A percentile compares a stretch with the other conserved stretches of the same genome.
Conservation (phyloP, 441 rosid species). For the Populus trichocarpa region DNA sequence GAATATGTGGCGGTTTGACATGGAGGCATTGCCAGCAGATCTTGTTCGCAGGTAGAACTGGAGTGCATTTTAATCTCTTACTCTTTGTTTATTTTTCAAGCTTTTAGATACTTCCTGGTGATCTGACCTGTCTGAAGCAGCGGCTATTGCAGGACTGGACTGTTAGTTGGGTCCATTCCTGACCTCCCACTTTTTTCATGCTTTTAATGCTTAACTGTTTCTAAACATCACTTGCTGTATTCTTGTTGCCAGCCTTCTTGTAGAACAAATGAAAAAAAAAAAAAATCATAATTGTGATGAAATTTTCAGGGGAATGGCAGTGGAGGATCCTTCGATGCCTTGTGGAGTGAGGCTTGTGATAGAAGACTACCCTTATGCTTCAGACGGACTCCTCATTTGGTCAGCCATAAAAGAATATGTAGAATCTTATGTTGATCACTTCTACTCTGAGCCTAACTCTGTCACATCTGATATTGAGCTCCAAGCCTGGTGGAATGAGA, state of each 20-base stretch:
- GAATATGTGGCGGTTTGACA: conserved; percentile 77
- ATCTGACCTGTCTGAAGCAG: no score
- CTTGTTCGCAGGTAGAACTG: conserved; percentile 66
- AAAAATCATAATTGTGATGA: neutral
- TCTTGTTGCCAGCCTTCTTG: neutral
- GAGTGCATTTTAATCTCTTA: neutral
- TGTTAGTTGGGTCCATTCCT: no score
- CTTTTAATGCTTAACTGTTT: neutral
- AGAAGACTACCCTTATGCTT: conserved; percentile 91
- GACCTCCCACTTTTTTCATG: neutral
- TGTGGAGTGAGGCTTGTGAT: conserved; percentile 72
- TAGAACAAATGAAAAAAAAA: neutral
- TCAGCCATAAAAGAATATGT: conserved; percentile 75
- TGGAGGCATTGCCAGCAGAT: conserved; percentile 95
- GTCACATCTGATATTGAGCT: conserved; percentile 69
- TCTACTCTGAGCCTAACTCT: conserved; percentile 58
- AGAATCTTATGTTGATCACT: conserved; percentile 68
- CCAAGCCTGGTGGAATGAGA: conserved; percentile 93
- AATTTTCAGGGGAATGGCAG: conserved; percentile 82
- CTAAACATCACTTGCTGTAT: neutral
- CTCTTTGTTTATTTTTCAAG: neutral
- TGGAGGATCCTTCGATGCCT: conserved; percentile 71
- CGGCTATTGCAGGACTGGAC: no score
- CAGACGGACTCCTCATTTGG: conserved; percentile 91
- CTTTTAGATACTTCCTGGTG: neutral